These are phyloP conservation scores for Hypholoma fasciculare DNA, from an alignment of 768 basidiomycete genomes.

Conservation along the genomic window DNA sequence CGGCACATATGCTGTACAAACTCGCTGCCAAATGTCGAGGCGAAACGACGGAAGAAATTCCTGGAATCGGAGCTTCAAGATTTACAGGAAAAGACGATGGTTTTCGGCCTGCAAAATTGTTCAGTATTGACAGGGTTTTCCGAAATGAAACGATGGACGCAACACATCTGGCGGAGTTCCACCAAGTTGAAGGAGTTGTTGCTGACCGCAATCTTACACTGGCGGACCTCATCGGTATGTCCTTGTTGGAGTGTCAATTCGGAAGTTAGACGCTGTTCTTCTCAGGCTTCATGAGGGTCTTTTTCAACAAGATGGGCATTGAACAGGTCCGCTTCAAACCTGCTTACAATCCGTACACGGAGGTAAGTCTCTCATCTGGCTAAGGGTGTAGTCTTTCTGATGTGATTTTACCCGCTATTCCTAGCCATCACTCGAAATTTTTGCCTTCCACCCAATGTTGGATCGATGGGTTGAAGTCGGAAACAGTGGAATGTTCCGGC, in stretches of 20 bases:
- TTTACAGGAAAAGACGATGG: conserved; percentile 53
- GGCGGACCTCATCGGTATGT: conserved; percentile 89
- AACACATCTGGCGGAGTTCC: conserved; percentile 98
- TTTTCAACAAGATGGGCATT: conserved; percentile 98
- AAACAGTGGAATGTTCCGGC: conserved; percentile 99
- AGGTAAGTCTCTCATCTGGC: conserved; percentile 44
- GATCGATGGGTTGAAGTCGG: conserved; percentile 98
- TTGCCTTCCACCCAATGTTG: conserved; percentile 94
- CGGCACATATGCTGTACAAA: conserved; percentile 91
- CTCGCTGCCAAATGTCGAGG: conserved; percentile 84
- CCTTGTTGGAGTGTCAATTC: background rate
- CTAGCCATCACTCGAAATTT: conserved; percentile 95
- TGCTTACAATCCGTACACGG: conserved; percentile 97
- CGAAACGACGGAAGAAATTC: conserved; percentile 45
- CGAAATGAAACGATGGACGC: conserved; percentile 98
- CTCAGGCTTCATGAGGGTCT: conserved; percentile 95
- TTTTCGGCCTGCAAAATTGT: conserved; percentile 90
- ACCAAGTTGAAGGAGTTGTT: conserved; percentile 99
- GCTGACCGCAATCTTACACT: conserved; percentile 91
- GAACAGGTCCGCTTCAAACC: conserved; percentile 95
- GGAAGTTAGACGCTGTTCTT: background rate
- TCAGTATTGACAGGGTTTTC: conserved; percentile 98
- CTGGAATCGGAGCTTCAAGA: conserved; percentile 28
- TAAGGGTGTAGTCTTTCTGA: too few species aligned
- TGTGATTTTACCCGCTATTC: background rate